Evolutionary conservation across 2,329 filamentous ascomycete species (phyloP).

Genomic region (Clonostachys byssicola): DNA sequence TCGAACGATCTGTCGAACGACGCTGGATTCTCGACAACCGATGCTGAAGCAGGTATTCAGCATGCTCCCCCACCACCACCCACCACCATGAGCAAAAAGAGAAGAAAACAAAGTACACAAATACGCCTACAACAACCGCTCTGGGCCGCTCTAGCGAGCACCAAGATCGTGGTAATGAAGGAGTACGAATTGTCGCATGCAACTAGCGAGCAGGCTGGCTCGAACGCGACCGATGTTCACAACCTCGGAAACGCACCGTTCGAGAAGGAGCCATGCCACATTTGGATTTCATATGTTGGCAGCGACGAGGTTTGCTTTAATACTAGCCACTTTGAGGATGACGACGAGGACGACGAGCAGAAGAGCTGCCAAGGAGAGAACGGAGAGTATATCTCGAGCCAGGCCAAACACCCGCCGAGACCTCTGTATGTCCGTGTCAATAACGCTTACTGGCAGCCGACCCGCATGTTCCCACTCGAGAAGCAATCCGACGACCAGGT

Average conservation of each 20-base stretch:
- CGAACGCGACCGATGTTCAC: slow-evolving; percentile 72
- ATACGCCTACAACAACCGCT: slow-evolving; percentile 87
- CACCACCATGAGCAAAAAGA: slow-evolving; percentile 64
- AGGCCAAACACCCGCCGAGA: slow-evolving; percentile 45
- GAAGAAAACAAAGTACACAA: slow-evolving; percentile 86
- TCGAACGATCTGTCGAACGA: slow-evolving; percentile 14
- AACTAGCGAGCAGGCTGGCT: slow-evolving; percentile 67
- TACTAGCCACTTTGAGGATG: slow-evolving; percentile 59
- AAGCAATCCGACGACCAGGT: slow-evolving; percentile 23
- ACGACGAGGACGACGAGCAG: slow-evolving; percentile 21
- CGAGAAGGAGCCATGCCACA: slow-evolving; percentile 64
- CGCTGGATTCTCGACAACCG: slow-evolving; percentile 44
- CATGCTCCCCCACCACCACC: slow-evolving; percentile 31
- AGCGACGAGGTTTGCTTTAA: slow-evolving; percentile 75
- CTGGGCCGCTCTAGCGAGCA: slow-evolving; percentile 91
- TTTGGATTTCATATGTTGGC: slow-evolving; percentile 79
- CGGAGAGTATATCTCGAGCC: slow-evolving; percentile 18
- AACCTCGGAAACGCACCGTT: slow-evolving; percentile 74
- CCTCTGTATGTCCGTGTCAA: slow-evolving; percentile 79
- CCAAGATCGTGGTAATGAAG: slow-evolving; percentile 94
- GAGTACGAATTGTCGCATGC: slow-evolving; percentile 81
- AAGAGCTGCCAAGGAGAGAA: background rate
- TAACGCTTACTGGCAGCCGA: slow-evolving; percentile 75
- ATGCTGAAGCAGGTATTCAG: slow-evolving; percentile 37
- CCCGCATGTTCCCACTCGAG: slow-evolving; percentile 57